Percentiles rank a stretch among this genome's conserved stretches.
phyloP scores from a whole-genome alignment of 2,329 filamentous ascomycete species.

The Aspergillus proliferans region DNA sequence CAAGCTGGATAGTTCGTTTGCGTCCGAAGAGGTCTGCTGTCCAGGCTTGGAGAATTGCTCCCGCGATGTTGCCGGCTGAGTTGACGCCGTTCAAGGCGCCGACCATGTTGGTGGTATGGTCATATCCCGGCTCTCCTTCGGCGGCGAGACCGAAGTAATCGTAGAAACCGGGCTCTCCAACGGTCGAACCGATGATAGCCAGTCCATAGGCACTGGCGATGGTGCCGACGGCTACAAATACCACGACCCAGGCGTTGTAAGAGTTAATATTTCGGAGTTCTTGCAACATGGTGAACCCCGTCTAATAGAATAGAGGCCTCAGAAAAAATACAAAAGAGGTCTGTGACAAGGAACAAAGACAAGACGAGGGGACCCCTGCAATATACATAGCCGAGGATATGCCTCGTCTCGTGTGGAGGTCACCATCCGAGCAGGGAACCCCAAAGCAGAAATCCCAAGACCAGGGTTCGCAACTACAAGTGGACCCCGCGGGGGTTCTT shows the following conservation, averaged over 20 bases:
- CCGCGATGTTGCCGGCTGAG: conserved; percentile 37
- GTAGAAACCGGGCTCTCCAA: conserved; percentile 44
- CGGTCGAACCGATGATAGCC: conserved; percentile 38
- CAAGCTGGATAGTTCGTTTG: conserved; percentile 20
- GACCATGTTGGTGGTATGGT: conserved; percentile 37
- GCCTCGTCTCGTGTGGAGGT: not conserved
- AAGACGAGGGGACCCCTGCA: not conserved
- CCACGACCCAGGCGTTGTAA: conserved; percentile 29
- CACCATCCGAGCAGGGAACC: not conserved
- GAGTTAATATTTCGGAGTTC: conserved; percentile 12
- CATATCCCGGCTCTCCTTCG: conserved; percentile 35
- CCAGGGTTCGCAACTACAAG: not conserved
- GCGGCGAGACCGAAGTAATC: conserved; percentile 35
- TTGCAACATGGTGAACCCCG: not conserved
- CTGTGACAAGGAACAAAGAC: not conserved
- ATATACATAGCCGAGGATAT: not conserved
- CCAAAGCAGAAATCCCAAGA: not conserved
- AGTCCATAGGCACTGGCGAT: conserved; percentile 28
- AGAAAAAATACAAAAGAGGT: not conserved
- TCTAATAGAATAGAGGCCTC: not conserved
- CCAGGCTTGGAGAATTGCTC: conserved; percentile 35
- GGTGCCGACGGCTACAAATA: conserved; percentile 29
- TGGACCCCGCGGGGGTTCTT: not conserved
- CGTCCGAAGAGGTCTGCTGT: conserved; percentile 33
- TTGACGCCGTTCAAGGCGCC: conserved; percentile 43